These are phyloP conservation scores for Oryza officinalis DNA, from an alignment of 176 grass and related monocot species.

Conservation along the genomic window DNA sequence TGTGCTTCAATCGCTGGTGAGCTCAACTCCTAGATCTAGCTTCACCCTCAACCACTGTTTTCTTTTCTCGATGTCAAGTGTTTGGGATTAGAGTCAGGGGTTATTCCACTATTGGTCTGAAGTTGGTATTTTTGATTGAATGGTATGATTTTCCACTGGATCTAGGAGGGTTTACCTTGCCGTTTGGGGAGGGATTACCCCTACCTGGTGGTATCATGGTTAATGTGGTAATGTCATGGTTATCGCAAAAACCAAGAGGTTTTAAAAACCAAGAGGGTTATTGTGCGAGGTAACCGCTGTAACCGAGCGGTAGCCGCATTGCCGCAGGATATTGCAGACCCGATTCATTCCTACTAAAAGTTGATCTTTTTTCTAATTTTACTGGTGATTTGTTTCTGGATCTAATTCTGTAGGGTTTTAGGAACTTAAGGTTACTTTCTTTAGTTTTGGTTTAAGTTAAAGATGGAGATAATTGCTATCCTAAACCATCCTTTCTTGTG, in stretches of 20 bases:
- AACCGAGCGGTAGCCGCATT: too few relatives aligned
- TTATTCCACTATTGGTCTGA: background rate
- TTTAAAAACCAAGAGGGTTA: too few relatives aligned
- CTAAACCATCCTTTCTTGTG: background rate
- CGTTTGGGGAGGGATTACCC: too few relatives aligned
- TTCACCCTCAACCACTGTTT: background rate
- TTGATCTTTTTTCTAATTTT: background rate
- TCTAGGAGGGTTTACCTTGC: background rate
- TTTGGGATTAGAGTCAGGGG: background rate
- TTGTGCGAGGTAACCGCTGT: too few relatives aligned
- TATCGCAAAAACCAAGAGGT: too few relatives aligned
- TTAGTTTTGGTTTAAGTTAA: constrained; percentile 8
- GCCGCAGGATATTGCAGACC: too few relatives aligned
- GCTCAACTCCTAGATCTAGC: background rate
- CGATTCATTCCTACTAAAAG: background rate
- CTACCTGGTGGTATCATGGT: too few relatives aligned
- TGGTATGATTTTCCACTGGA: background rate
- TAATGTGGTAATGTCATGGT: too few relatives aligned
- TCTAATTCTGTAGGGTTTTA: background rate
- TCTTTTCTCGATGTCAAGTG: background rate
- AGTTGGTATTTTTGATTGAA: background rate
- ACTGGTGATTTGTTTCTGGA: background rate
- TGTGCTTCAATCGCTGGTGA: constrained; percentile 9
- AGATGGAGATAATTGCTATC: background rate
- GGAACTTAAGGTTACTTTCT: background rate